Evolutionary conservation across 1,139 yeast genomes (phyloP), one percentile per base, ranked within the genome.

Genomic region (Blastobotrys apis): DNA sequence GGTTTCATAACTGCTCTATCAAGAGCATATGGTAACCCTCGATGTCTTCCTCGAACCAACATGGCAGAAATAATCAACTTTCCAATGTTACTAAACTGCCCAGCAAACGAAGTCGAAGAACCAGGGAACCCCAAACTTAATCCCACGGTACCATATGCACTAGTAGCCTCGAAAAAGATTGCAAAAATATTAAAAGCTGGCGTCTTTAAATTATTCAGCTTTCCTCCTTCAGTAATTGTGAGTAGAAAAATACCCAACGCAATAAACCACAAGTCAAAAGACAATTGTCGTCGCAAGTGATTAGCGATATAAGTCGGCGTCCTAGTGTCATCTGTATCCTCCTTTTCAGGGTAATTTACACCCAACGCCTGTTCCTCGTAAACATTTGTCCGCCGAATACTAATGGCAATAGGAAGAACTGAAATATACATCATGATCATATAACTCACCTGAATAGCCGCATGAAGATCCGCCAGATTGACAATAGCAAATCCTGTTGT

Each of bases 351-450:
- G 26, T 74, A 69, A 60, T 87, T 90, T 12, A 90, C 77, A 12
- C 98, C 98, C 49, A 92, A 69, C 0, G 96, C 84, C 62, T 88
- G 97, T 60, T 92, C 98, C 62, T 92, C 99, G 65, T 92, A 92
- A 39, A 92, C 99, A 62, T 92, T 92, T 19, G 98, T 92, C 62
- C 97, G 77, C 67, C 99, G 81, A 54, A 92, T 88, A 37, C 97
- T 86, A 56, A 92, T 92, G 33, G 98, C 98, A 58, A 92, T 71
- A 0, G 99, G 99, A 59, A 90, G 72, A 40, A 92, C 97, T 4
- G 97, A 90, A 25, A 94, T 87, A 68, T 94, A 92, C 98, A 92
- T 92, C 97, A 92, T 90, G 51, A 92, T 74, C 81, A 88, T 75
- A 63, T 94, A 94, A 57, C 94, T 81, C 33, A 92, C 95, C 63